A percentile compares a stretch with the other conserved stretches of the same genome.
phyloP scores from a whole-genome alignment of 495 filamentous ascomycete species.

The Aspergillus steynii region DNA sequence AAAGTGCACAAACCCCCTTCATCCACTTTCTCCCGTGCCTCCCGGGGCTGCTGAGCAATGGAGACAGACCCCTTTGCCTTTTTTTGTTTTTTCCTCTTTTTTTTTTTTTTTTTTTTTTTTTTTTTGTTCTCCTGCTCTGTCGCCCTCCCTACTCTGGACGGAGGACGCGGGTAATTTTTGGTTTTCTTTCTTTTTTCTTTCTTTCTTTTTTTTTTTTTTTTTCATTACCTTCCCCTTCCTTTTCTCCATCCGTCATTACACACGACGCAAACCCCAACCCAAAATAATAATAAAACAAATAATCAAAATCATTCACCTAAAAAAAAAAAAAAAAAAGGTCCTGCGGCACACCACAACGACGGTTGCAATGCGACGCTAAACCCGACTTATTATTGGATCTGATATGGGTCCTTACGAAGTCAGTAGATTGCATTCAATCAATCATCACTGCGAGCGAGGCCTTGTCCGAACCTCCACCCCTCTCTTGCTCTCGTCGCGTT shows the following conservation, averaged over 20 bases:
- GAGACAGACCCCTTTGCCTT: constrained; percentile 19
- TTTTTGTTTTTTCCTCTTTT: background rate
- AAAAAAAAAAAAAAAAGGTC: constrained; percentile 11
- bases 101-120: constrained; percentile 8
- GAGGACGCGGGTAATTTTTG: background rate
- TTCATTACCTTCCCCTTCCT: background rate
- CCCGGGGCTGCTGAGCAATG: constrained; percentile 27
- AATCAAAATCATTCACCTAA: constrained; percentile 8
- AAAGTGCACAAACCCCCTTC: constrained; percentile 31
- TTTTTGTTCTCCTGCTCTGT: constrained; percentile 15
- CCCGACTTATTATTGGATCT: constrained; percentile 42
- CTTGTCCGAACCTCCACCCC: constrained; percentile 23
- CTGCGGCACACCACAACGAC: constrained; percentile 26
- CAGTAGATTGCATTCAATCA: constrained; percentile 16
- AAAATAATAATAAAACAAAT: background rate
- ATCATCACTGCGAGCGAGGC: constrained; percentile 22
- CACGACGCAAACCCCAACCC: background rate
- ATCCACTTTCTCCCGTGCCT: constrained; percentile 27
- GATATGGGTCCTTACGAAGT: constrained; percentile 36
- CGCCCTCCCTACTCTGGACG: background rate
- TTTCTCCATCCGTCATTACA: constrained; percentile 14
- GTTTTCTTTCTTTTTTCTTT: constrained; percentile 1
- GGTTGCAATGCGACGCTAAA: constrained; percentile 43
- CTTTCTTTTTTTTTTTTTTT: constrained; percentile 16
- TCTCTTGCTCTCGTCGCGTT: background rate